Evolutionary conservation across 352 stramenopile species (phyloP).

Genomic region (Aphanomyces euteiches): DNA sequence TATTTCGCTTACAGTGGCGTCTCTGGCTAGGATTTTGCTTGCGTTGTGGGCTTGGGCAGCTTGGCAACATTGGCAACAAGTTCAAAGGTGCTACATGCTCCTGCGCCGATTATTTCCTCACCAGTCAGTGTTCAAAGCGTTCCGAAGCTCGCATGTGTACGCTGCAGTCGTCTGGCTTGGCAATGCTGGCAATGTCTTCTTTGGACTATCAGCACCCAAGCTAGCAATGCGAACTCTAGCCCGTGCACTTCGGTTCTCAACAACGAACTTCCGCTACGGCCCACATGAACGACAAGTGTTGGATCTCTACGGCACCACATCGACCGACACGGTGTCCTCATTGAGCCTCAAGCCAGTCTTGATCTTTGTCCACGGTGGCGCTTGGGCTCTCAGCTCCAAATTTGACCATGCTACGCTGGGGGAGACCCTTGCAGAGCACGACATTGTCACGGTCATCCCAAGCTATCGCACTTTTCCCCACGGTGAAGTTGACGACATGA

Average conservation of each 20-base stretch:
- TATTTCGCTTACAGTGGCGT: not conserved
- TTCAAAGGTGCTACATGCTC: not conserved
- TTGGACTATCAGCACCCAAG: conserved; percentile 9
- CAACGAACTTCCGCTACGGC: conserved; percentile 39
- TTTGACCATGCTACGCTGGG: conserved; percentile 73
- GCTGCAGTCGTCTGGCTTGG: conserved; percentile 8
- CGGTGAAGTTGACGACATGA: conserved; percentile 80
- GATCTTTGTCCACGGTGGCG: conserved; percentile 88
- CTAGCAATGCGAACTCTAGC: conserved; percentile 5
- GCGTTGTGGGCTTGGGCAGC: not conserved
- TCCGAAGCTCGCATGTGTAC: conserved; percentile 15
- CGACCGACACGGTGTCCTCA: not conserved
- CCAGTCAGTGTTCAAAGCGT: conserved; percentile 5
- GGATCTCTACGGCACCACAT: conserved; percentile 48
- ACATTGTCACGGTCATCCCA: conserved; percentile 79
- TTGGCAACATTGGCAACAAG: conserved; percentile 6
- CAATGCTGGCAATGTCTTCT: conserved; percentile 13
- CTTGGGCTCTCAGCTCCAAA: conserved; percentile 74
- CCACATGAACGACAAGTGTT: conserved; percentile 51
- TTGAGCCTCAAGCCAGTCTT: conserved; percentile 59
- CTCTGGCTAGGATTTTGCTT: conserved; percentile 8
- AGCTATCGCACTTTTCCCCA: conserved; percentile 90
- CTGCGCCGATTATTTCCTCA: conserved; percentile 16
- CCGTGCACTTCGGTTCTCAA: not conserved
- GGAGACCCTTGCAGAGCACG: conserved; percentile 48